Evolutionary conservation across 768 basidiomycete genomes (phyloP).

Genomic region (Lactifluus rugatus): DNA sequence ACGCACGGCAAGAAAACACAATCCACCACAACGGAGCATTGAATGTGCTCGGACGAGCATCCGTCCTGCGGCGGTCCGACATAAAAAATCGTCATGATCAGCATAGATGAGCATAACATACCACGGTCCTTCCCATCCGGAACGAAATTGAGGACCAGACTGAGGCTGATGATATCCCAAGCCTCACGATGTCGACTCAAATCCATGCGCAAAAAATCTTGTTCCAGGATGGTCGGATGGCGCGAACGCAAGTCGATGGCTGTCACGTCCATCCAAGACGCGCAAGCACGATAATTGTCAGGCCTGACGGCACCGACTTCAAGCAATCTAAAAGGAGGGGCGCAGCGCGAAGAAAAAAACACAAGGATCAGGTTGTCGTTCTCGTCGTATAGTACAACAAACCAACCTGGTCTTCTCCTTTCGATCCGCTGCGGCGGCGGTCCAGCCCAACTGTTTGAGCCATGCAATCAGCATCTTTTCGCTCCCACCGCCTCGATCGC

Average conservation of each 20-base stretch:
- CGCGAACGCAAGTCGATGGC: conserved; percentile 81
- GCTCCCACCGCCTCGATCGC: conserved; percentile 80
- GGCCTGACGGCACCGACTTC: conserved; percentile 85
- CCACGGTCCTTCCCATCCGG: conserved; percentile 69
- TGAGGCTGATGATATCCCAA: conserved; percentile 80
- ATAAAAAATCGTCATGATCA: not conserved
- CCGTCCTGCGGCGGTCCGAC: conserved; percentile 37
- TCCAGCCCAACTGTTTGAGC: conserved; percentile 46
- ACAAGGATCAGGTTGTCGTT: no score
- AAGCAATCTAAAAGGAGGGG: conserved; percentile 44
- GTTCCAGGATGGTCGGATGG: conserved; percentile 73
- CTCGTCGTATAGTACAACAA: conserved; percentile 18
- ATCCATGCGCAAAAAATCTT: conserved; percentile 72
- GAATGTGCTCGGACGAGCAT: conserved; percentile 58
- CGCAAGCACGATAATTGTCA: conserved; percentile 62
- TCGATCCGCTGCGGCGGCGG: not conserved
- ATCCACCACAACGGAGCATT: conserved; percentile 45
- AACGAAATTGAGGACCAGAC: conserved; percentile 86
- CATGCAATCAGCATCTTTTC: conserved; percentile 71
- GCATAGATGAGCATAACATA: conserved; percentile 26
- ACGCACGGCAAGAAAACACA: conserved; percentile 65
- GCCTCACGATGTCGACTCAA: conserved; percentile 35
- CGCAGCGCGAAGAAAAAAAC: no score
- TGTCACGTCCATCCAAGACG: conserved; percentile 59
- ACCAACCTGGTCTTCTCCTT: conserved; percentile 25